A percentile compares a stretch with the other conserved stretches of the same genome.
phyloP scores from a whole-genome alignment of 1,284 basidiomycete genomes.

The Cryptococcus floricola region DNA sequence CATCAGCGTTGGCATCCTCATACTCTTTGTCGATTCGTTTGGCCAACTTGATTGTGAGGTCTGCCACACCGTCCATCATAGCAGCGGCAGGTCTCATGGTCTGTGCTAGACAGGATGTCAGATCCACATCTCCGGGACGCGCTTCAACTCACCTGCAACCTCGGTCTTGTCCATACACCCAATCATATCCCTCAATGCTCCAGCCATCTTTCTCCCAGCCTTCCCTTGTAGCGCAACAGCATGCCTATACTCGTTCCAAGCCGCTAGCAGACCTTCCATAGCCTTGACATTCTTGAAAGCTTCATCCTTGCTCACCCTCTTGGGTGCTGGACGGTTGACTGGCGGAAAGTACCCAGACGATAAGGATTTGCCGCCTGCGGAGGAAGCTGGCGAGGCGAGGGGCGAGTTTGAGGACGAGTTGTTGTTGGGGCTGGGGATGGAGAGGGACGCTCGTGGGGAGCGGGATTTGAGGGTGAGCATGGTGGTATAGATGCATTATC shows the following conservation, averaged over 20 bases:
- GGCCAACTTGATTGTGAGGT: constrained; percentile 16
- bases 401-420: not conserved
- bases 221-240: constrained; percentile 12
- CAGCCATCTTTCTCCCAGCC: constrained; percentile 20
- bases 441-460: constrained; percentile 8
- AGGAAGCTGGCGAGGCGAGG: constrained; percentile 2
- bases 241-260: constrained; percentile 29
- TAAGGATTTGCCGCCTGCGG: not conserved
- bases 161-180: constrained; percentile 22
- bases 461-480: constrained; percentile 6
- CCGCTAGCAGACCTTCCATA: constrained; percentile 21
- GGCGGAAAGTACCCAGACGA: constrained; percentile 3
- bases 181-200: constrained; percentile 18
- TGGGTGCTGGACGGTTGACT: not conserved
- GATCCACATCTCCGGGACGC: not conserved
- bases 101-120: constrained; percentile 17
- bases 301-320: constrained; percentile 15
- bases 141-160: constrained; percentile 15
- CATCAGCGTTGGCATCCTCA: constrained; percentile 24
- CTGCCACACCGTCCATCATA: constrained; percentile 17
- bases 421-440: constrained; percentile 4
- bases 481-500: not conserved
- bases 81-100: constrained; percentile 22
- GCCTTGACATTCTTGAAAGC: constrained; percentile 24
- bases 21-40: constrained; percentile 27